Percentiles rank a stretch among this genome's conserved stretches.
Evolutionary conservation across 148 eudicot species (phyloP).

Genomic region (Polygonum aviculare): DNA sequence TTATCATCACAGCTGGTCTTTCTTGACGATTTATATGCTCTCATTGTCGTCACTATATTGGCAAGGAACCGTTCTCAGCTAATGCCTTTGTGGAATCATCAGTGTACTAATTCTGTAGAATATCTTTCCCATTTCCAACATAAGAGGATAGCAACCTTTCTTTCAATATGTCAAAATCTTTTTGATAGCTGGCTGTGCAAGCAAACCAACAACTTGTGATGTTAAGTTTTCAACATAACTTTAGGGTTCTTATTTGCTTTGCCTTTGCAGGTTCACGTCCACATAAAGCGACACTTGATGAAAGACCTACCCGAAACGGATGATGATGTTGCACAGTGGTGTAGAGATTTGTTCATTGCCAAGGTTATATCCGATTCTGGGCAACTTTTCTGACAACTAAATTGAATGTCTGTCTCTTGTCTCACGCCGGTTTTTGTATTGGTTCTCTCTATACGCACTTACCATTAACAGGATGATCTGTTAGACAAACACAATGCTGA

Average conservation of each 20-base stretch:
- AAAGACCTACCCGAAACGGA: conserved; percentile 81
- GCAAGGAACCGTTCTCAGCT: no score
- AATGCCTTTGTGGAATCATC: neutral
- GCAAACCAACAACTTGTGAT: neutral
- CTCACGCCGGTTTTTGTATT: neutral
- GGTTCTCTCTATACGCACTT: neutral
- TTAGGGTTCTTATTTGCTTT: neutral
- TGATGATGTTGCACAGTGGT: conserved; percentile 93
- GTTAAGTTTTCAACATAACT: neutral
- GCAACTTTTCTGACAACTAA: neutral
- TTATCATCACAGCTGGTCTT: neutral
- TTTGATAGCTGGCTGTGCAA: neutral
- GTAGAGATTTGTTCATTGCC: conserved; percentile 70
- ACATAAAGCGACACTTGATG: conserved; percentile 71
- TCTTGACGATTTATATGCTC: neutral
- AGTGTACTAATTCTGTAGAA: neutral
- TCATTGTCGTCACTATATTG: neutral
- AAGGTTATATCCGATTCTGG: conserved; percentile 36
- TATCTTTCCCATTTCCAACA: neutral
- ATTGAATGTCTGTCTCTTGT: neutral
- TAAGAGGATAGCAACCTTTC: neutral
- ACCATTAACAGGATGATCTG: conserved; percentile 51
- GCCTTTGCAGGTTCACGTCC: conserved; percentile 67
- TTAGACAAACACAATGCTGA: conserved; percentile 62
- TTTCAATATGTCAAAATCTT: no score